Evolutionary conservation across 2,329 filamentous ascomycete species (phyloP).

Genomic region (Clonostachys rhizophaga): DNA sequence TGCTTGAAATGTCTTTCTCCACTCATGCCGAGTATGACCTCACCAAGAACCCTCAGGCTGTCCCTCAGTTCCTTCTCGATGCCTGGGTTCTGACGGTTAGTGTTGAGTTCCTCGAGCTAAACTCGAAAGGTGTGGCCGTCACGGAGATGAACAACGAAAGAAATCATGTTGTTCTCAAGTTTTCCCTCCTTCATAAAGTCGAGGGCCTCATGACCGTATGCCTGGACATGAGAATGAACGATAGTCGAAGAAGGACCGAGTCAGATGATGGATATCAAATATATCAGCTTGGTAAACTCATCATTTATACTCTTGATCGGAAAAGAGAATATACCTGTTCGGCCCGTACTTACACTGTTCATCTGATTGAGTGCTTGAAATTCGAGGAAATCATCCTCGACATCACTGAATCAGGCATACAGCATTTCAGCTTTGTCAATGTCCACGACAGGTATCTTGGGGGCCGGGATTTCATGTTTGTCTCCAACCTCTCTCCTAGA

Average conservation of each 20-base stretch:
- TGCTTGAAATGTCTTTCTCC: too few species aligned
- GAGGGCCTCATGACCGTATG: not conserved
- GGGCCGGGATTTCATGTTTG: not conserved
- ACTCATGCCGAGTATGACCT: too few species aligned
- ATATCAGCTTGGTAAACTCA: not conserved
- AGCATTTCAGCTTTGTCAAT: not conserved
- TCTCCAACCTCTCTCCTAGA: too few species aligned
- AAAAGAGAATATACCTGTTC: not conserved
- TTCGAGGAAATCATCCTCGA: not conserved
- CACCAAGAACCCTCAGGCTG: too few species aligned
- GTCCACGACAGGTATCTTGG: not conserved
- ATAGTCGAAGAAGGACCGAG: not conserved
- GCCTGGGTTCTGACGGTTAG: too few species aligned
- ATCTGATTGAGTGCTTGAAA: not conserved
- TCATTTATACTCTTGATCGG: not conserved
- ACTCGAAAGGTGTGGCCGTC: too few species aligned
- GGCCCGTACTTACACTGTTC: not conserved
- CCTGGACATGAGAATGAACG: not conserved
- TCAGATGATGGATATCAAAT: accelerated
- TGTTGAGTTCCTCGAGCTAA: too few species aligned
- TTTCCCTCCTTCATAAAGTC: not conserved
- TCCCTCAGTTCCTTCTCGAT: too few species aligned
- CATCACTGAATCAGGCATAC: not conserved
- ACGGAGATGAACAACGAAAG: too few species aligned
- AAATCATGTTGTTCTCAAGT: not conserved